Conservation (phyloP, 2,329 filamentous ascomycete species). For the Pestalotiopsis fici region DNA sequence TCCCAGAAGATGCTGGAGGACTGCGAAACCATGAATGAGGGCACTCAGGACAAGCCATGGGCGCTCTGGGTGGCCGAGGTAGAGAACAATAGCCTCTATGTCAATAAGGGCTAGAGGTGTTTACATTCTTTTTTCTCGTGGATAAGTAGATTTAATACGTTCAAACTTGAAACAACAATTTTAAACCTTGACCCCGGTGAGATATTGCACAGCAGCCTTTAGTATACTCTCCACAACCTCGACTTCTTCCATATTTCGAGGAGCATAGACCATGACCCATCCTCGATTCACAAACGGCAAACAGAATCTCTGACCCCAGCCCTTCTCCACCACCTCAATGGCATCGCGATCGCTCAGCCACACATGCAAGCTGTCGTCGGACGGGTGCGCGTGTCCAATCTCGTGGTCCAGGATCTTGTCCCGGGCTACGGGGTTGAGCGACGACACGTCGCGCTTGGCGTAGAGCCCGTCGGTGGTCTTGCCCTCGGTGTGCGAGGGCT, state of each 20-base stretch:
- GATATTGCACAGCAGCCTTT: slow-evolving; percentile 20
- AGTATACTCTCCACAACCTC: slow-evolving; percentile 26
- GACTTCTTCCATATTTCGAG: slow-evolving; percentile 36
- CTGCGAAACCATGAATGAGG: slow-evolving; percentile 6
- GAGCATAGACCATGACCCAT: slow-evolving; percentile 42
- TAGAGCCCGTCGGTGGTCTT: slow-evolving; percentile 4
- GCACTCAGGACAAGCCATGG: slow-evolving; percentile 6
- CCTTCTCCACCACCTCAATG: not conserved
- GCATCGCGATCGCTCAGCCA: slow-evolving; percentile 1
- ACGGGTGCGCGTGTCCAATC: slow-evolving; percentile 4
- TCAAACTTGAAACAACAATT: not conserved
- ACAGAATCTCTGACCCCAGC: slow-evolving; percentile 5
- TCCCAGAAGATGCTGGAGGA: not conserved
- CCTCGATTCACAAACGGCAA: slow-evolving; percentile 16
- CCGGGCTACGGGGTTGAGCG: not conserved
- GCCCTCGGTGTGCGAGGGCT: slow-evolving; percentile 5
- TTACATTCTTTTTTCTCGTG: not conserved
- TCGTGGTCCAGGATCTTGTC: not conserved
- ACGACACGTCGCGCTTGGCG: not conserved
- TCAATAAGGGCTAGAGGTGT: not conserved
- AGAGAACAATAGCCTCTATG: slow-evolving; percentile 2
- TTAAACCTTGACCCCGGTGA: slow-evolving; percentile 3
- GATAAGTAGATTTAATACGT: not conserved
- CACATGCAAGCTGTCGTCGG: slow-evolving; percentile 1
- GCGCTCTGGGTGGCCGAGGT: slow-evolving; percentile 6